Percentiles rank a stretch among this genome's conserved stretches.
These are phyloP conservation scores for Globisporangium megalacanthum DNA, from an alignment of 352 stramenopile genomes.

Conservation along the genomic window DNA sequence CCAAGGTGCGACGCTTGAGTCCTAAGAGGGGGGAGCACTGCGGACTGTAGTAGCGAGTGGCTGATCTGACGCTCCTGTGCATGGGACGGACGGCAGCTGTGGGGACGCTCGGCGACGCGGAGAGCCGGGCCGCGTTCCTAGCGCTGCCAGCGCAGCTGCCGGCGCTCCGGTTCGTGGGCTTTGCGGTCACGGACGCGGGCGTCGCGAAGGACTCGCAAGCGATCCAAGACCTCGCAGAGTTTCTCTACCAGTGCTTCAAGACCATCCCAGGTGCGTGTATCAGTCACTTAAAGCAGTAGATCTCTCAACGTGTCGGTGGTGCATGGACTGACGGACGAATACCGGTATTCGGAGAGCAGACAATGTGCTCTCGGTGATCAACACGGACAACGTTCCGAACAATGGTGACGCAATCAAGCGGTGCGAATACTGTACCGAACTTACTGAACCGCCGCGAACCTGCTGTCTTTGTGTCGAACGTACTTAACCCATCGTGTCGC, in stretches of 20 bases:
- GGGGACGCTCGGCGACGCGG: slow-evolving; percentile 18
- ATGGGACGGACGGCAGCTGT: slow-evolving; percentile 7
- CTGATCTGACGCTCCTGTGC: too few species aligned
- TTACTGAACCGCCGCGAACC: too few species aligned
- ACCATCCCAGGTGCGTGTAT: slow-evolving; percentile 21
- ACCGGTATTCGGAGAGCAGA: slow-evolving; percentile 9
- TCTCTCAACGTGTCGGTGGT: too few species aligned
- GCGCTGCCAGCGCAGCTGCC: slow-evolving; percentile 20
- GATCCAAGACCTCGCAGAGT: slow-evolving; percentile 48
- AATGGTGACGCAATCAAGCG: slow-evolving; percentile 60
- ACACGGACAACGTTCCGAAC: slow-evolving; percentile 73
- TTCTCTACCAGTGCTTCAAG: slow-evolving; percentile 39
- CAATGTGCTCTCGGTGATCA: slow-evolving; percentile 59
- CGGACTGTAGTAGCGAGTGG: too few species aligned
- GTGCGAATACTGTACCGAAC: background rate
- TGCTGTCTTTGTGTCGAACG: too few species aligned
- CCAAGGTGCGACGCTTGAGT: slow-evolving; percentile 1
- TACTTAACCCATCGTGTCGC: too few species aligned
- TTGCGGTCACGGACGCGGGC: slow-evolving; percentile 40
- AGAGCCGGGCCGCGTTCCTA: slow-evolving; percentile 24
- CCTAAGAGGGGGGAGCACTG: too few species aligned
- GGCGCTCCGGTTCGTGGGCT: slow-evolving; percentile 26
- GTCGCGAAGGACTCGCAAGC: slow-evolving; percentile 17
- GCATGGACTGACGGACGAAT: too few species aligned
- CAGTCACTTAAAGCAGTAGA: background rate